Base-by-base conservation (phyloP, 1,139 yeast species). In the Ogataea hybrid region DNA sequence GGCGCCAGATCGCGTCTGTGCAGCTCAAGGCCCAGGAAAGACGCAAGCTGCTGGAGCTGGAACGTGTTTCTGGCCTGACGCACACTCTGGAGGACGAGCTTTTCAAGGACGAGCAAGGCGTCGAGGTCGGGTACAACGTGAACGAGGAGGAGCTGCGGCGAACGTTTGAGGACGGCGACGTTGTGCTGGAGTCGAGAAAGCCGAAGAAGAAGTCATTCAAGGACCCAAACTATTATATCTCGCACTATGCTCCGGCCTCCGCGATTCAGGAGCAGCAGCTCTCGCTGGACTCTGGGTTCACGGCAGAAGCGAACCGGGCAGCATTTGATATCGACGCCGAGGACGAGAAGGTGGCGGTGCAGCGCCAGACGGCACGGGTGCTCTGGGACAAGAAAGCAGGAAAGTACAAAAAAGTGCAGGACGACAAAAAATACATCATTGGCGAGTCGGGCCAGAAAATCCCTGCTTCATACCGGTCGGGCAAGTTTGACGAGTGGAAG, bases 301-400 rank as follows among this genome's bases (percentile, higher is more conserved):
- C 86, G 17, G 86, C 82, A 48, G 95, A 82, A 46, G 97, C 96
- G 0, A 78, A 81, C 14, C 71, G 72, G 28, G 97, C 96, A 1
- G 73, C 96, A 0, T 90, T 89, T 63, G 97, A 90, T 61, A 70
- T 94, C 53, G 82, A 75, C 43, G 80, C 76, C 43, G 97, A 92
- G 57, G 98, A 87, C 56, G 62, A 56, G 28, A 79, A 78, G 52
- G 68, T 73, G 35, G 81, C 74, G 58, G 74, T 67, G 21, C 81
- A 81, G 53, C 77, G 76, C 47, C 80, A 77, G 55, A 75, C 78
- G 30, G 56, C 59, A 5, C 92, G 86, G 52, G 80, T 84, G 35
- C 76, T 79, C 62, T 94, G 98, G 98, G 97, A 92, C 68, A 85
- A 79, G 65, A 89, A 89, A 76, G 84, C 87, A 64, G 95, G 95